phyloP scores from a whole-genome alignment of 495 filamentous ascomycete species.

The Penicillium samsonianum region DNA sequence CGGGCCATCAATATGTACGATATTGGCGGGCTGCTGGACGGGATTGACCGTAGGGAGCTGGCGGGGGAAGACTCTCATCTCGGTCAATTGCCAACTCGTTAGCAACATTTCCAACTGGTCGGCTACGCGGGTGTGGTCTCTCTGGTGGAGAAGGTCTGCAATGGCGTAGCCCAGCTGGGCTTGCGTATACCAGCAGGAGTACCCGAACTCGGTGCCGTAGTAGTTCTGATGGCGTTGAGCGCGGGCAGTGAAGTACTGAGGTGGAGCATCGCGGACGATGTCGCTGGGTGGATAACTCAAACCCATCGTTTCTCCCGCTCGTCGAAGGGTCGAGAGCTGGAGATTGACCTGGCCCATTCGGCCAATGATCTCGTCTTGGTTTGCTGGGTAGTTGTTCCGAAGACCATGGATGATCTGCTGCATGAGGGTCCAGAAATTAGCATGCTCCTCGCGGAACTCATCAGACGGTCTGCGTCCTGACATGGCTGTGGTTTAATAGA shows the following conservation, averaged over 20 bases:
- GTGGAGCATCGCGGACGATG: neutral
- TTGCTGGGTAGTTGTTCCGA: neutral
- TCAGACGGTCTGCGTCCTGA: neutral
- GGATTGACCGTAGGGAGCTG: neutral
- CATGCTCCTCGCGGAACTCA: neutral
- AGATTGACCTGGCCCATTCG: neutral
- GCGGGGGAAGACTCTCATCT: neutral
- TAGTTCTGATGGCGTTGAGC: constrained; percentile 1
- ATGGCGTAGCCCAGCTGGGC: neutral
- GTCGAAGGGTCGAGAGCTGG: neutral
- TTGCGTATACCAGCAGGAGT: constrained; percentile 7
- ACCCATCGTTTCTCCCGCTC: neutral
- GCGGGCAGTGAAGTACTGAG: neutral
- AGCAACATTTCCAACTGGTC: neutral
- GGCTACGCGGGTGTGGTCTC: neutral
- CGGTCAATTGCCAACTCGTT: neutral
- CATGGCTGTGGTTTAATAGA: neutral
- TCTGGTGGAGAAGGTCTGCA: neutral
- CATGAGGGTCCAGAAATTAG: neutral
- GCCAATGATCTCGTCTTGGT: neutral
- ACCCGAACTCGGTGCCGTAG: constrained; percentile 1
- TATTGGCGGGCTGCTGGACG: neutral
- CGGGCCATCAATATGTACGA: neutral
- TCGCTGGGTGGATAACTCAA: neutral
- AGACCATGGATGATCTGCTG: neutral